Conservation (phyloP, 176 grass and related monocot genomes). For the Oryza longistaminata region DNA sequence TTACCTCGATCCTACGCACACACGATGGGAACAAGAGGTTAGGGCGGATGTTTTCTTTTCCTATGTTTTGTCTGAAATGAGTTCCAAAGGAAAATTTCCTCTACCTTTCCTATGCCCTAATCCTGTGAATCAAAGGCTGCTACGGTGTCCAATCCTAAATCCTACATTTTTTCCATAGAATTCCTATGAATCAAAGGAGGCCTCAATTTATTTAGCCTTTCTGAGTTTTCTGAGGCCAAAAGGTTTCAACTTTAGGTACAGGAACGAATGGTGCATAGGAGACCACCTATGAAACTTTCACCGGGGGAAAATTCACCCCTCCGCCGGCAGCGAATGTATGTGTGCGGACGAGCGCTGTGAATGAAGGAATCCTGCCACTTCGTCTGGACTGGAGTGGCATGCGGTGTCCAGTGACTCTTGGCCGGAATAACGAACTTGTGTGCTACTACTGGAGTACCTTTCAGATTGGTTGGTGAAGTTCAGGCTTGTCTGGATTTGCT, state of each 20-base stretch:
- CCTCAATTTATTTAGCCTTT: too few species aligned
- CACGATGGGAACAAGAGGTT: too few species aligned
- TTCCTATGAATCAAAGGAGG: too few species aligned
- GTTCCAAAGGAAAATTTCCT: too few species aligned
- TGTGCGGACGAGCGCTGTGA: not conserved
- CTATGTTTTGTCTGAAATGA: too few species aligned
- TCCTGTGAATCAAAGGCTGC: too few species aligned
- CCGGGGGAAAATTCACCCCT: not conserved
- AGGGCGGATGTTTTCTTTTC: too few species aligned
- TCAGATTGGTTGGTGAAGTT: not conserved
- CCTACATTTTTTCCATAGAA: too few species aligned
- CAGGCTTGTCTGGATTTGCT: not conserved
- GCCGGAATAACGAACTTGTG: slow-evolving; percentile 34
- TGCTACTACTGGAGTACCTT: not conserved
- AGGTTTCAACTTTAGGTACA: not conserved
- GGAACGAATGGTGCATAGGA: not conserved
- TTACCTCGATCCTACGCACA: too few species aligned
- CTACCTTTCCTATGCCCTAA: too few species aligned
- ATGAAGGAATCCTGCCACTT: slow-evolving; percentile 14
- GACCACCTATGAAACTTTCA: not conserved
- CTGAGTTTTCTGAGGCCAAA: not conserved
- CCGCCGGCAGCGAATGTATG: not conserved
- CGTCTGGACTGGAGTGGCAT: slow-evolving; percentile 17
- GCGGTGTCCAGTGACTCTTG: slow-evolving; percentile 37
- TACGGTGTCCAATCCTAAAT: too few species aligned